Evolutionary conservation across 192 early-diverging fungal genomes (phyloP), one percentile per base, ranked within the genome.

Genomic region (Umbelopsis isabellina): DNA sequence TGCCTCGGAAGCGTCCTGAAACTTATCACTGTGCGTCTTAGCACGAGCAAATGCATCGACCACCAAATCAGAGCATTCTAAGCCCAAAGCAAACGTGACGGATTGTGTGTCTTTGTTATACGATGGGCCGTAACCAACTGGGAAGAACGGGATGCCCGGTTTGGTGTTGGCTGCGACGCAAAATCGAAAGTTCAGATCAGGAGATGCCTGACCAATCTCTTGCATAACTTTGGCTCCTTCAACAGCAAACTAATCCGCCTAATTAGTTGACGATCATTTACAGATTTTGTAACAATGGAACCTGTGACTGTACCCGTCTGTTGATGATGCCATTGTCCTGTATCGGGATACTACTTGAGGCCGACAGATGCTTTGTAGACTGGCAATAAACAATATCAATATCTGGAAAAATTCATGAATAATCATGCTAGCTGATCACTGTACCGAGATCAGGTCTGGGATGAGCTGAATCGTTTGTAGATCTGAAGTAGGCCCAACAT

Each of bases 61-160:
- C 18, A 71, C 69, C 2, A 71, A 30, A 71, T 71, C 69, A 1
- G 69, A 71, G 22, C 69, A 71, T 35, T 71, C 69, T 4, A 71
- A 35, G 21, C 69, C 69, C 4, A 71, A 33, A 18, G 69, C 52
- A 27, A 71, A 71, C 2, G 69, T 45, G 12, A 53, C 41, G 15
- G 35, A 50, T 21, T 16, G 18, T 16, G 3, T 46, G 33, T 27
- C 69, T 25, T 58, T 35, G 30, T 0, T 58, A 16, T 50, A 58
- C 22, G 50, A 55, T 30, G 52, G 50, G 7, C 50, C 53, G 41
- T 71, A 71, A 6, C 69, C 69, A 18, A 51, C 45, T 1, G 69
- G 69, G 21, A 71, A 71, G 41, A 71, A 71, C 8, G 69, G 69
- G 22, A 35, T 55, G 37, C 69, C 69, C 1, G 69, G 69, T 2